These are phyloP conservation scores for Trametes hirsuta DNA, from an alignment of 1,284 basidiomycete species.

Conservation along the genomic window DNA sequence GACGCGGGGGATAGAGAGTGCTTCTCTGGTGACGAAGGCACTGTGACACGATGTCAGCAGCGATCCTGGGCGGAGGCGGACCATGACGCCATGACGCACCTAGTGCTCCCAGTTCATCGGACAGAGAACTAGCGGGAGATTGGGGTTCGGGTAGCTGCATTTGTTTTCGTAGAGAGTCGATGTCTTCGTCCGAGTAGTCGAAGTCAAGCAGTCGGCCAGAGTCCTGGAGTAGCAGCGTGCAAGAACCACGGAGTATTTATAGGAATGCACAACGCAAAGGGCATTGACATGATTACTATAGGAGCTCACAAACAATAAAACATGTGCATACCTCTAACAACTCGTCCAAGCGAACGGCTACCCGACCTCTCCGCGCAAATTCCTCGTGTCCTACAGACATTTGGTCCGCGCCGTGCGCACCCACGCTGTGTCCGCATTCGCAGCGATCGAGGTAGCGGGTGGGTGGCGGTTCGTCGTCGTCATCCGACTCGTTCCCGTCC, in stretches of 20 bases:
- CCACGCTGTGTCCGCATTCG: conserved; percentile 75
- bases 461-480: conserved; percentile 45
- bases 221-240: conserved; percentile 53
- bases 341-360: conserved; percentile 86
- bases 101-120: conserved; percentile 37
- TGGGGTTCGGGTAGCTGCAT: conserved; percentile 53
- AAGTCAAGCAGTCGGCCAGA: conserved; percentile 78
- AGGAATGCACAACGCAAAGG: too few species aligned
- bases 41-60: conserved; percentile 20
- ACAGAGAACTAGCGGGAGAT: conserved; percentile 47
- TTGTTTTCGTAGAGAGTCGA: conserved; percentile 73
- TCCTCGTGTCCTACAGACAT: conserved; percentile 58
- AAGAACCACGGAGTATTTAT: neutral
- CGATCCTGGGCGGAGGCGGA: neutral
- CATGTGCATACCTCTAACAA: conserved; percentile 67
- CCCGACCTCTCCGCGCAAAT: conserved; percentile 70
- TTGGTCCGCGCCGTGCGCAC: conserved; percentile 72
- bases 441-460: conserved; percentile 66
- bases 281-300: neutral
- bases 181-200: conserved; percentile 70
- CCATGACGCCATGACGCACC: conserved; percentile 30
- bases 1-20: conserved; percentile 57
- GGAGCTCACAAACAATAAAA: neutral
- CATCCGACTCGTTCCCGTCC: conserved; percentile 59
- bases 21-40: conserved; percentile 39